Evolutionary conservation across 306 rosid genomes (phyloP).

Genomic region (Pyrus betulifolia): DNA sequence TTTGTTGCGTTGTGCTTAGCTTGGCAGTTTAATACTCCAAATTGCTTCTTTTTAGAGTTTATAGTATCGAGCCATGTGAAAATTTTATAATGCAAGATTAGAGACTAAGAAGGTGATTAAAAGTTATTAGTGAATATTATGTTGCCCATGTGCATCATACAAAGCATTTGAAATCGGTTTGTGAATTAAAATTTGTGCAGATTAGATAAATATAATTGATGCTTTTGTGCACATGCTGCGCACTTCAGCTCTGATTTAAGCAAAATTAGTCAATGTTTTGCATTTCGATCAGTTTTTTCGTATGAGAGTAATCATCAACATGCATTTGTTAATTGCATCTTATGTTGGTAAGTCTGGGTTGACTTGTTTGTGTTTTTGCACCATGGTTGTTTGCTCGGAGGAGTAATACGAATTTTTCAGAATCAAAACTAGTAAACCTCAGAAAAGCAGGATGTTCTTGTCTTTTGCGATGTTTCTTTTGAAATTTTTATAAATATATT

Average conservation of each 20-base stretch:
- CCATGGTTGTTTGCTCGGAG: background rate
- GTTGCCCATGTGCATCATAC: conserved; percentile 33
- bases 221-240: conserved; percentile 4
- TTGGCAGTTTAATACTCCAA: background rate
- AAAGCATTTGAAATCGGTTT: background rate
- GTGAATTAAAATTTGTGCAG: background rate
- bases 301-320: background rate
- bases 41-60: background rate
- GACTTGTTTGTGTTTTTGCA: background rate
- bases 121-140: background rate
- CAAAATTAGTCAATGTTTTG: background rate
- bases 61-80: background rate
- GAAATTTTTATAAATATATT: background rate
- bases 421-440: too few species aligned
- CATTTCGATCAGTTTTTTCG: background rate
- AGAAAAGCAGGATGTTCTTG: background rate
- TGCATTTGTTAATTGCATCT: background rate
- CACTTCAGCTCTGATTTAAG: background rate
- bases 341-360: background rate
- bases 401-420: too few species aligned
- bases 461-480: background rate
- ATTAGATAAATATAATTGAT: background rate
- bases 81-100: background rate
- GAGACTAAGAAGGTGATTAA: conserved; percentile 8
- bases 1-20: conserved; percentile 7